A percentile compares a stretch with the other conserved stretches of the same genome.
phyloP scores from a whole-genome alignment of 1,284 basidiomycete genomes.

The Rugosomyces carneus region DNA sequence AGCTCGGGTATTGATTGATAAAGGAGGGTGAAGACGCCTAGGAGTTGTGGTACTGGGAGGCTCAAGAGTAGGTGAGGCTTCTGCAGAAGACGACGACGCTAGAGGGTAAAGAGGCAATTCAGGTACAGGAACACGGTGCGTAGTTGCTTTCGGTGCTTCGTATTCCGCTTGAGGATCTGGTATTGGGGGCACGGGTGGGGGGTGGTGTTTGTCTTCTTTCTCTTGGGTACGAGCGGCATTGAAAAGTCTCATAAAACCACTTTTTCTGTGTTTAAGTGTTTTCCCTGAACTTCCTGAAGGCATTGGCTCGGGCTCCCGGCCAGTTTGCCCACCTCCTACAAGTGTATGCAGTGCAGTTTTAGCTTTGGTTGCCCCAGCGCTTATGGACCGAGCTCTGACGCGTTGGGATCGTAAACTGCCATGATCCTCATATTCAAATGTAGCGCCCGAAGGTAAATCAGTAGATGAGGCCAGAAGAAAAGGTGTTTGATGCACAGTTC shows the following conservation, averaged over 20 bases:
- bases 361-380: slow-evolving; percentile 46
- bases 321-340: slow-evolving; percentile 29
- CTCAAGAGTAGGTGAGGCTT: slow-evolving; percentile 2
- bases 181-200: slow-evolving; percentile 51
- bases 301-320: slow-evolving; percentile 33
- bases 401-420: slow-evolving; percentile 24
- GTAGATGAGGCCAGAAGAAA: slow-evolving; percentile 21
- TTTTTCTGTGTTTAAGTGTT: slow-evolving; percentile 63
- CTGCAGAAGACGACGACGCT: slow-evolving; percentile 2
- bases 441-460: slow-evolving; percentile 24
- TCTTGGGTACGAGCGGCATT: slow-evolving; percentile 45
- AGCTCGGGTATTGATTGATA: slow-evolving; percentile 34
- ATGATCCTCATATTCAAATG: slow-evolving; percentile 11
- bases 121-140: slow-evolving; percentile 42
- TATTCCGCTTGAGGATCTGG: slow-evolving; percentile 29
- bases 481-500: slow-evolving; percentile 20
- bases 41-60: slow-evolving; percentile 15
- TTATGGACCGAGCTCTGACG: slow-evolving; percentile 51
- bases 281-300: slow-evolving; percentile 30
- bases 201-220: slow-evolving; percentile 37
- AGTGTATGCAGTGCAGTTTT: slow-evolving; percentile 39
- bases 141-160: slow-evolving; percentile 24
- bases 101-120: slow-evolving; percentile 25
- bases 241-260: slow-evolving; percentile 76
- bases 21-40: slow-evolving; percentile 36